Conservation (phyloP, 306 rosid genomes). For the Cicer judaicum region DNA sequence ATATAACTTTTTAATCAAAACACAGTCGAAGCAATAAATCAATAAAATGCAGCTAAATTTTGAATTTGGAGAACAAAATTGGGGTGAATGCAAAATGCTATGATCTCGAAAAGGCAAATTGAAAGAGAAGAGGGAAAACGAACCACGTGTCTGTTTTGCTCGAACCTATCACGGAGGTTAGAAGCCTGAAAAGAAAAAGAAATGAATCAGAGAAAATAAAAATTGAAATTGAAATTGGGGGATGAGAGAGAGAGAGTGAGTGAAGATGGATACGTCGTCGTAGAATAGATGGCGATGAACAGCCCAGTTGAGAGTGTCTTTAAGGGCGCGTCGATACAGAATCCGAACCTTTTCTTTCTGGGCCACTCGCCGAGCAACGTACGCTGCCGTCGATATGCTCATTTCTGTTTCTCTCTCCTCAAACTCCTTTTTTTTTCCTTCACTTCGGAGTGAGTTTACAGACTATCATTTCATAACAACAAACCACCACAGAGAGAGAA, state of each 20-base stretch:
- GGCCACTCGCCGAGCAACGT: constrained; percentile 85
- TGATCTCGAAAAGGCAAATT: neutral
- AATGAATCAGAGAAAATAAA: constrained; percentile 7
- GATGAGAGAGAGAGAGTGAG: neutral
- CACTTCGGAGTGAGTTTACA: neutral
- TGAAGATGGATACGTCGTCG: constrained; percentile 58
- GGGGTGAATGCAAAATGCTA: constrained; percentile 1
- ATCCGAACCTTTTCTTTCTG: constrained; percentile 96
- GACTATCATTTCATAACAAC: neutral
- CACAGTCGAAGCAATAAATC: neutral
- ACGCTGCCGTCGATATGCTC: constrained; percentile 57
- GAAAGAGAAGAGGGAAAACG: constrained; percentile 42
- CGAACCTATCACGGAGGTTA: constrained; percentile 83
- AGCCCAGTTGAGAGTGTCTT: constrained; percentile 95
- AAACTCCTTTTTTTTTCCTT: neutral
- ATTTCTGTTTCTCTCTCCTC: constrained; percentile 37
- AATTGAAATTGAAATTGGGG: neutral
- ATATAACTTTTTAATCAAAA: neutral
- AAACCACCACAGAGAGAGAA: neutral
- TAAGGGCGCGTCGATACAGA: constrained; percentile 90
- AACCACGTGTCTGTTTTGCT: constrained; percentile 78
- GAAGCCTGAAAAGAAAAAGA: constrained; percentile 64
- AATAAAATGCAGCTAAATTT: neutral
- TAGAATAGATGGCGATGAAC: constrained; percentile 99
- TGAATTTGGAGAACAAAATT: neutral